phyloP scores from a whole-genome alignment of 2,329 filamentous ascomycete genomes.

The Colletotrichum higginsianum region DNA sequence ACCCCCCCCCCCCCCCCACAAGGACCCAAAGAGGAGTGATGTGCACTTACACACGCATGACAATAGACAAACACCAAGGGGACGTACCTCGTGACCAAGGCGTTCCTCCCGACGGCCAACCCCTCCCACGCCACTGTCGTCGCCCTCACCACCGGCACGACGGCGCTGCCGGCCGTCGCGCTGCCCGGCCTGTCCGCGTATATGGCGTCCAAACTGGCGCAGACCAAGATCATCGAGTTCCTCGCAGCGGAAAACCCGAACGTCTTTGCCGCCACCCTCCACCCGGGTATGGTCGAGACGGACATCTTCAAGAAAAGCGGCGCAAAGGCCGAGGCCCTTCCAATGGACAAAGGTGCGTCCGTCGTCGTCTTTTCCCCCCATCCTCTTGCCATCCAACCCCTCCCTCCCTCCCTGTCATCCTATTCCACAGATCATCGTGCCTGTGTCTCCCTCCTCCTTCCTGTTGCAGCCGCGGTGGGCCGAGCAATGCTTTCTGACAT shows the following conservation, averaged over 20 bases:
- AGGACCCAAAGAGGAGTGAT: neutral
- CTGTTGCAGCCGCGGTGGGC: constrained; percentile 14
- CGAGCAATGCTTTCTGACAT: constrained; percentile 19
- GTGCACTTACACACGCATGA: constrained; percentile 15
- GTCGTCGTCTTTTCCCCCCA: constrained; percentile 16
- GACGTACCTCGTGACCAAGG: constrained; percentile 58
- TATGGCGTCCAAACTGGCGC: constrained; percentile 42
- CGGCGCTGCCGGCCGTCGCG: constrained; percentile 40
- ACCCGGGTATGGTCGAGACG: constrained; percentile 48
- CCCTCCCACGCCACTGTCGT: constrained; percentile 42
- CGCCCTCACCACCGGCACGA: constrained; percentile 44
- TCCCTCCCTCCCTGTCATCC: neutral
- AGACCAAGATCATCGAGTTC: constrained; percentile 53
- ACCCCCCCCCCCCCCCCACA: no score
- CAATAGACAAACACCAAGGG: constrained; percentile 64
- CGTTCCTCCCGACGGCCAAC: constrained; percentile 59
- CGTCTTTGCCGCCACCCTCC: constrained; percentile 45
- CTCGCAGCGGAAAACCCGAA: constrained; percentile 46
- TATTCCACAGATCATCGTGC: neutral
- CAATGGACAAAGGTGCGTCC: constrained; percentile 43
- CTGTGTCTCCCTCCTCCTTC: constrained; percentile 4
- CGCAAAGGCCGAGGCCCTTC: constrained; percentile 43
- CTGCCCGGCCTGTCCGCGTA: constrained; percentile 43
- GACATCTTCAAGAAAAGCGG: constrained; percentile 45
- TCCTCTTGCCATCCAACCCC: no score